Evolutionary conservation across 371 early-diverging fungal species (phyloP), one percentile per base, ranked within the genome.

Genomic region (Mortierella sp.): DNA sequence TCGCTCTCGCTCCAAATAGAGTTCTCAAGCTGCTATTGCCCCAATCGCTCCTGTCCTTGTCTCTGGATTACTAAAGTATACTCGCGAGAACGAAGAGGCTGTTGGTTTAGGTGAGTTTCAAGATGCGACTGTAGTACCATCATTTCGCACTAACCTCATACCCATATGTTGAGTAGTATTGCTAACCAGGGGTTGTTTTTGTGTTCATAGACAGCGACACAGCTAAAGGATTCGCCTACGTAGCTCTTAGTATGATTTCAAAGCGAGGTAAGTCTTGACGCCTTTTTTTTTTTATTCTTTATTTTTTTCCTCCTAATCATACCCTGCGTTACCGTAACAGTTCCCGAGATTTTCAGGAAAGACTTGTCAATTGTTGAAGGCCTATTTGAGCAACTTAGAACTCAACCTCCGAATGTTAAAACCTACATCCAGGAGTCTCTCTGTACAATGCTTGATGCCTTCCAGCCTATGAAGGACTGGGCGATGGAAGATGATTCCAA

Each of bases 181-280:
- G 15, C 9, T 43, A 43, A 43, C 6, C 10, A 10, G 2, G 15
- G 13, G 1, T 15, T 43, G 13, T 52, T 8, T 21, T 15, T 43
- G 41, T 43, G 21, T 40, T n/a, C 40, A 38, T 69, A 77, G 91
- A 93, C 58, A 87, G 81, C 8, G 96, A 95, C 47, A 85, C 86
- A 21, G 82, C 95, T n/a, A 91, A 92, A 33, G 96, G 97, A 0
- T 93, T 91, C 68, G 96, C 97, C 0, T 97, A 94, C 76, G 92
- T 95, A 38, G 92, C 94, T 1, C 87, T 93, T 67, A 95, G 97
- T 11, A 70, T 94, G 40, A 84, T 97, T 9, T 91, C 90, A 0
- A 92, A 90, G 72, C 88, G 93, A 83, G 92, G 94, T 92, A 87
- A 43, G 13, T 19, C 11, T 22, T 53, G 24, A 19, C 7, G n/a